Conservation (phyloP, 352 stramenopile species). For the Pythium apleroticum region DNA sequence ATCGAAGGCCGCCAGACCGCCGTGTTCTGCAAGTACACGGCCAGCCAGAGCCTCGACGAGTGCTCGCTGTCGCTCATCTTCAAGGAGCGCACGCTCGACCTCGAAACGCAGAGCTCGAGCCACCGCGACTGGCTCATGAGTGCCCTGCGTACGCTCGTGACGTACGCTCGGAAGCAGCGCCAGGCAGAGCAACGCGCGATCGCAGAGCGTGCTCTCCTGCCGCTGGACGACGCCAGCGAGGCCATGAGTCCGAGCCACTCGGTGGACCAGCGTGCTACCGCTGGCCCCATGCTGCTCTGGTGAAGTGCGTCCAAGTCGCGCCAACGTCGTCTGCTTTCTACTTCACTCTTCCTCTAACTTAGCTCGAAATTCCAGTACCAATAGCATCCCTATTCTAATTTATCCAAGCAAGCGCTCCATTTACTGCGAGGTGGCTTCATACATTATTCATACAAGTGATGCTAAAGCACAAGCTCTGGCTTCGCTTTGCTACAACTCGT, state of each 20-base stretch:
- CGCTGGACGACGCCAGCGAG: constrained; percentile 17
- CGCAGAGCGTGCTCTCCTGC: constrained; percentile 40
- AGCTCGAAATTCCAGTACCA: not conserved
- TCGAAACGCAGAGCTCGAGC: constrained; percentile 72
- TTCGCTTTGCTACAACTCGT: constrained; percentile 2
- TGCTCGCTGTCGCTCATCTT: constrained; percentile 82
- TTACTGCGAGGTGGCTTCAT: not conserved
- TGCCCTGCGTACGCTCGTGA: constrained; percentile 69
- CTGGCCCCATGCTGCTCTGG: constrained; percentile 14
- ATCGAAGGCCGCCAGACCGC: constrained; percentile 65
- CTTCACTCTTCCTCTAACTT: not conserved
- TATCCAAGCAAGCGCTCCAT: not conserved
- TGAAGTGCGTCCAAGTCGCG: too few relatives aligned
- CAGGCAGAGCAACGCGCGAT: constrained; percentile 77
- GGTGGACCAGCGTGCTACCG: constrained; percentile 10
- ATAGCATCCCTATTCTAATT: not conserved
- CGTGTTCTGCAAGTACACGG: constrained; percentile 78
- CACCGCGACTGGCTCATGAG: constrained; percentile 85
- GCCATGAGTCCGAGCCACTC: constrained; percentile 4
- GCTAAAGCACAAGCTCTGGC: not conserved
- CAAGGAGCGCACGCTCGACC: constrained; percentile 67
- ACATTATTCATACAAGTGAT: not conserved
- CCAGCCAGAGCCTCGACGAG: constrained; percentile 36
- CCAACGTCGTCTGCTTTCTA: not conserved
- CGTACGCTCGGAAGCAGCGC: constrained; percentile 71